Evolutionary conservation across 192 early-diverging fungal genomes (phyloP), one percentile per base, ranked within the genome.

Genomic region (Coemansia furcata): DNA sequence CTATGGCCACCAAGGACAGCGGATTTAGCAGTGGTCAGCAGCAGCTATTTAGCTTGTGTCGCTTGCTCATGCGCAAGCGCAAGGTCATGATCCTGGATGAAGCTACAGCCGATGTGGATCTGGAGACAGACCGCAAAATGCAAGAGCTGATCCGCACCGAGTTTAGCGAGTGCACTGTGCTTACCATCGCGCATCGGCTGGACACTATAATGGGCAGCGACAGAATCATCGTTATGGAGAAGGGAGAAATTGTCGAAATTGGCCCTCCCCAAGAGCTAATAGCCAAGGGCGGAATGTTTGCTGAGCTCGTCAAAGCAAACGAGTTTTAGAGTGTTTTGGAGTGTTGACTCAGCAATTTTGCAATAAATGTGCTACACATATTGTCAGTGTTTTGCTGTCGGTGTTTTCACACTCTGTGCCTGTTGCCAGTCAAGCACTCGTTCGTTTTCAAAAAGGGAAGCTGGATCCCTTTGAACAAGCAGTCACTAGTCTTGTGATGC

Each of bases 141-240:
- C 73, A 74, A 30, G 33, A 50, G 14, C 30, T 74, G n/a, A 81
- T 90, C 29, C 77, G 77, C 7, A 71, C 66, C 14, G 72, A 87
- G 58, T 89, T 90, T 73, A 65, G 37, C 4, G 60, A 73, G n/a
- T 69, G 63, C 26, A 74, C 73, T 2, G 77, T 90, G 15, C 63
- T 90, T 3, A 87, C 87, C 30, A 90, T 90, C 49, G 89, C 89
- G 0, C 89, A 94, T 73, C 86, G 92, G 29, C 66, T 90, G 2
- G 88, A 90, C 50, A 90, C 89, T 3, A 79, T 87, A 0, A 67
- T 85, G 30, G 61, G 79, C 35, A 90, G 92, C 65, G 86, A 89
- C 54, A 71, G 85, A 5, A 77, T 89, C 15, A 39, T 89, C 33
- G 87, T 89, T 6, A 71, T 86, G 70, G 80, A 76, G 38, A 32